Evolutionary conservation across 2,329 filamentous ascomycete genomes (phyloP).

Genomic region (Colletotrichum noveboracense): DNA sequence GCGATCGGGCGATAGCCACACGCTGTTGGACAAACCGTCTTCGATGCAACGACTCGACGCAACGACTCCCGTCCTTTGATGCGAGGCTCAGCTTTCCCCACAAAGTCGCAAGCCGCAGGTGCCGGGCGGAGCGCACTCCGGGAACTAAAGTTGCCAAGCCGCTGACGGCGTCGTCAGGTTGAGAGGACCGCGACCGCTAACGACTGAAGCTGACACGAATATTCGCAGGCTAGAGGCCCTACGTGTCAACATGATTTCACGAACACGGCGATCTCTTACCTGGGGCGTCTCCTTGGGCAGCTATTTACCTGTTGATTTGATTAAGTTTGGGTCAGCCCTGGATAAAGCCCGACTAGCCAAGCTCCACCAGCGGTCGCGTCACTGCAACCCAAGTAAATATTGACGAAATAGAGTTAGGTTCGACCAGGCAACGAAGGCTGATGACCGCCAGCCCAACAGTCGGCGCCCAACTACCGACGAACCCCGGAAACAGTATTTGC

Average conservation of each 20-base stretch:
- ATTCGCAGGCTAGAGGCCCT: not conserved
- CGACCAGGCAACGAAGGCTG: not conserved
- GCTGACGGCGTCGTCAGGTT: not conserved
- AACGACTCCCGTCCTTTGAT: not conserved
- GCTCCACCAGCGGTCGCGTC: not conserved
- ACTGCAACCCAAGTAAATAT: not conserved
- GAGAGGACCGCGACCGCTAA: not conserved
- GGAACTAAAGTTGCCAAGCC: not conserved
- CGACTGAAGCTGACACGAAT: not conserved
- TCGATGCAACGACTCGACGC: not conserved
- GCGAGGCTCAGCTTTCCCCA: not conserved
- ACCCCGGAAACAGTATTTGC: rapidly evolving
- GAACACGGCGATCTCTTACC: not conserved
- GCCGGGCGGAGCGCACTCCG: not conserved
- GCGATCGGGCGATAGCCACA: not conserved
- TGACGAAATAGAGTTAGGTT: not conserved
- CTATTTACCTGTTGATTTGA: not conserved
- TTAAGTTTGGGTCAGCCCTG: not conserved
- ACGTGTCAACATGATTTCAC: not conserved
- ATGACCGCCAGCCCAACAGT: not conserved
- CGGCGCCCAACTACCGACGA: not conserved
- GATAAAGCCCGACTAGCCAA: not conserved
- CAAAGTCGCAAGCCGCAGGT: not conserved
- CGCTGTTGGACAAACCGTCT: not conserved
- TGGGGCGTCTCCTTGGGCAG: not conserved